Evolutionary conservation across 495 filamentous ascomycete species (phyloP), one percentile per base, ranked within the genome.

Genomic region (Sphaerosporella brunnea): DNA sequence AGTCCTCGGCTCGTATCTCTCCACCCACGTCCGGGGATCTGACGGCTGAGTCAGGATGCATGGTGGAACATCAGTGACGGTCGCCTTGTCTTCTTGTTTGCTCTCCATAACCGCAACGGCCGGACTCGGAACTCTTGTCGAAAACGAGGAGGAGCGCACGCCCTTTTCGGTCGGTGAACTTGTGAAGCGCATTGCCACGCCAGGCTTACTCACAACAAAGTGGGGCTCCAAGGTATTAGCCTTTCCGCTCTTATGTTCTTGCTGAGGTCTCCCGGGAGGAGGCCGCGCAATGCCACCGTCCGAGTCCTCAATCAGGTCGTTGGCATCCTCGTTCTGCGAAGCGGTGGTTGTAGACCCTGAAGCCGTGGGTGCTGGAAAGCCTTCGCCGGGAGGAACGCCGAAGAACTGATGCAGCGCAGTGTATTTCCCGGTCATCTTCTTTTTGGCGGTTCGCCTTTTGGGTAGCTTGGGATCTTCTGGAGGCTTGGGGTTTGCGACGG

Each of bases 1-100:
- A 51, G 71, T 73, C 1, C 59, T 51, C 0, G 92, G 92, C 2
- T 69, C 74, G 60, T 81, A 96, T 55, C 75, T 73, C 54, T 95
- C 84, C 13, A 80, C 77, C 92, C 92, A 99, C 1, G 92, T 86
- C 7, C 51, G 48, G 26, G 49, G 23, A 23, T 59, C 45, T 51
- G 24, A 18, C 43, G 13, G 24, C 28, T 5, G 28, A 32, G 13
- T 32, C 28, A 5, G 13, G 28, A 13, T 32, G 28, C 28, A n/a
- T n/a, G n/a, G n/a, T n/a, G n/a, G n/a, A n/a, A n/a, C n/a, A n/a
- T n/a, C n/a, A 32, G 28, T 32, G 28, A 13, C 13, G 7, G 28
- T 13, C 28, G 28, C 28, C 28, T 32, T 32, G 13, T 32, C 7
- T 32, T n/a, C n/a, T 13, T 32, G 13, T 32, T 13, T 32, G 28